A percentile compares a stretch with the other conserved stretches of the same genome.
These are phyloP conservation scores for Aspergillus sp. DNA, from an alignment of 2,329 filamentous ascomycete species.

Conservation along the genomic window DNA sequence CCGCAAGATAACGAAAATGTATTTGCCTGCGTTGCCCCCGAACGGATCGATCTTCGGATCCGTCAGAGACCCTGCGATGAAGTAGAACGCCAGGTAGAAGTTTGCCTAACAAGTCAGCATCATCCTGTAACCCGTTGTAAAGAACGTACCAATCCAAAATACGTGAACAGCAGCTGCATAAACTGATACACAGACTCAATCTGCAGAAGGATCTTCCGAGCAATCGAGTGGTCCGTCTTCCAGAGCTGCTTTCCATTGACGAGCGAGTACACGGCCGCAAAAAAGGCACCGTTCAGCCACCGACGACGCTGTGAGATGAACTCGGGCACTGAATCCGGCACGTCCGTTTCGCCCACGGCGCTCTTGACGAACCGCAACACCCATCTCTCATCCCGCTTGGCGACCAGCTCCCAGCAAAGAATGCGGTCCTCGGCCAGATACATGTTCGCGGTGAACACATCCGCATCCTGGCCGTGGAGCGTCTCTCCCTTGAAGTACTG, in stretches of 20 bases:
- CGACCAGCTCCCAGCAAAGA: conserved; percentile 95
- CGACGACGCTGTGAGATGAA: conserved; percentile 95
- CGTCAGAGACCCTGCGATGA: conserved; percentile 85
- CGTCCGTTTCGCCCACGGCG: conserved; percentile 95
- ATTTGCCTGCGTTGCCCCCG: conserved; percentile 76
- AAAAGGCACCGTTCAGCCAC: conserved; percentile 99
- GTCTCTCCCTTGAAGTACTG: conserved; percentile 99
- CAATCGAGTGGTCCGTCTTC: conserved; percentile 84
- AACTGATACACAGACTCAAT: conserved; percentile 96
- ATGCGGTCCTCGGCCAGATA: conserved; percentile 98
- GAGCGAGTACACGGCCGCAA: conserved; percentile 94
- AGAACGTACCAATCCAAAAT: conserved; percentile 71
- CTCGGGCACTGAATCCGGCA: conserved; percentile 90
- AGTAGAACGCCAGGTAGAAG: conserved; percentile 99
- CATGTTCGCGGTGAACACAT: conserved; percentile 99
- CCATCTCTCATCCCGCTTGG: conserved; percentile 92
- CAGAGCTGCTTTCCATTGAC: conserved; percentile 94
- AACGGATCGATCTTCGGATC: conserved; percentile 84
- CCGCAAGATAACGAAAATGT: conserved; percentile 82
- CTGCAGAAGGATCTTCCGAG: conserved; percentile 86
- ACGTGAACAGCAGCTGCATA: conserved; percentile 89
- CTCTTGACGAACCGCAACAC: conserved; percentile 97
- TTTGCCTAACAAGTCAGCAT: conserved; percentile 60
- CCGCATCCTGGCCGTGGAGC: conserved; percentile 89
- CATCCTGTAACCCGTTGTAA: background rate